Base-by-base conservation (phyloP, 2,329 filamentous ascomycete species). In the Sclerotiophoma versabilis region DNA sequence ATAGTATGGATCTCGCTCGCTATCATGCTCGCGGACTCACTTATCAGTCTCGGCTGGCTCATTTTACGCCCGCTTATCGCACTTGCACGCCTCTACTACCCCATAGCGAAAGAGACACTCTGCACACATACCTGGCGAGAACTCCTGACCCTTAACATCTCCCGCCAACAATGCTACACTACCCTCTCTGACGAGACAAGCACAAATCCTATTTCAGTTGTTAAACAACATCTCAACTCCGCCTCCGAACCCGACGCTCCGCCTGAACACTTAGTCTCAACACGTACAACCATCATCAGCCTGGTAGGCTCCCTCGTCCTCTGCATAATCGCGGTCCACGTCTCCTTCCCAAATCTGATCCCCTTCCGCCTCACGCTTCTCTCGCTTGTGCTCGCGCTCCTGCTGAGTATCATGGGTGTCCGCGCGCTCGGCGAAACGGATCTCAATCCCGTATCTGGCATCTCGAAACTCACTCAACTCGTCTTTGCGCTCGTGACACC, bases 1-100 rank as follows among this genome's bases (percentile, higher is more conserved):
- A 98, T 99, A 56, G 91, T 99, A 0, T 99, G 95, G 95, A 83
- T 96, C 2, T 96, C 92, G 27, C 79, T 99, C 25, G 91, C 95
- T 3, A 97, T 99, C 62, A 99, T 99, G 95, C 82, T 99, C 22
- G 91, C 91, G 19, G 95, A 99, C 75, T 92, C 93, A 0, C 82
- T 99, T 3, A 84, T 98, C 58, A 97, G 90, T 66, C 84, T 99
- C 9, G 86, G 89, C 1, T 92, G 93, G 80, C 83, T 97, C 33
- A 80, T 90, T 1, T 61, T 90, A 2, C 84, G 85, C 3, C 88
- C 91, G 0, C 58, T 89, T 0, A 72, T 89, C 17, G 75, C 75
- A 11, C 76, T 83, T 61, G 77, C 73, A 1, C 66, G 70, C 19
- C 42, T 70, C 0, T 80, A 78, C 59, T 70, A 76, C 11, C 73